Base-by-base conservation (phyloP, 2,329 filamentous ascomycete genomes). In the Aspergillus sp. region DNA sequence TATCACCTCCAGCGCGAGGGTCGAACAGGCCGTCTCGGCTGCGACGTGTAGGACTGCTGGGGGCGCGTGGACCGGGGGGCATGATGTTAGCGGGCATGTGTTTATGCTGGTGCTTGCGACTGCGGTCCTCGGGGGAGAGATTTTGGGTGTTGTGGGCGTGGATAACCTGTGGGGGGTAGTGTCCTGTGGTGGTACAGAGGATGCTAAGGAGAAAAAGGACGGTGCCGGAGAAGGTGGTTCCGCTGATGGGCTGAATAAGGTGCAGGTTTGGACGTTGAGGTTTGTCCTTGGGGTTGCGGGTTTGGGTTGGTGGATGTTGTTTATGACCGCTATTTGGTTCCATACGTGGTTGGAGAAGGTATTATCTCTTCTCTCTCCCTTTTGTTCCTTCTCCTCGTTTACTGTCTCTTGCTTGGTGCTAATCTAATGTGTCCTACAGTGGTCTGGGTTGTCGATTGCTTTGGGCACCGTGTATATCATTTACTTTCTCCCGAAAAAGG, bases 261-360 rank as follows among this genome's bases (percentile, higher is more conserved):
- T 79, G 76, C 6, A 69, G 71, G 85, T 54, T 78, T 82, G 52
- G 69, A 70, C 59, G 55, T 71, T 56, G 51, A 78, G 63, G 63
- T 68, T 73, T 48, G 66, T 70, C 4, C 67, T 77, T 27, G 76
- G 62, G 0, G 80, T 96, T 28, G 77, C 85, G 12, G 82, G 69
- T 0, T 59, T 96, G 61, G 88, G 84, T 61, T 79, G 83, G 73
- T 97, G 93, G 88, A 98, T 98, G 93, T 69, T 98, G 64, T 75
- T 97, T 51, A 98, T 98, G 93, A 98, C 93, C 36, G 90, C 90
- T 2, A 90, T 94, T 35, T 98, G 91, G 75, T 98, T 98, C 62
- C 93, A 98, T 68, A 98, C 93, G 0, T 97, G 91, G 90, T 83
- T 94, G 59, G 93, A 98, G 73, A 98, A 97, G 84, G 85, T 86